Evolutionary conservation across 768 basidiomycete genomes (phyloP).

Genomic region (Suillus luteus): DNA sequence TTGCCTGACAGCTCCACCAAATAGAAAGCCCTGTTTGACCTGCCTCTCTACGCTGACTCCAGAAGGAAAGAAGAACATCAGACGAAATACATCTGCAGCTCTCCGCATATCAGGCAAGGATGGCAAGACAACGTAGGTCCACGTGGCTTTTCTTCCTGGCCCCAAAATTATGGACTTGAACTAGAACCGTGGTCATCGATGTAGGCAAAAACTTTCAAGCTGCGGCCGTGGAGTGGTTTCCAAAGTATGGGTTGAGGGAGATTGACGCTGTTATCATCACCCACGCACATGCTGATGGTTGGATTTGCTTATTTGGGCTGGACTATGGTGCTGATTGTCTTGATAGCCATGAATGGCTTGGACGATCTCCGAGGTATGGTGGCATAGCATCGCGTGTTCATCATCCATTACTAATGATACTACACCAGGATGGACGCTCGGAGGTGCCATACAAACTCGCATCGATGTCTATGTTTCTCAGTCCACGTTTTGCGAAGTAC

Average conservation of each 20-base stretch:
- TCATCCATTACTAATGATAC: slow-evolving; percentile 12
- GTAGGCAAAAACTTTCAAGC: slow-evolving; percentile 83
- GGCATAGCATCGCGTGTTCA: neutral
- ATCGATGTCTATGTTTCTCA: slow-evolving; percentile 76
- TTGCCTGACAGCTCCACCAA: slow-evolving; percentile 74
- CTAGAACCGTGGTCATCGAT: slow-evolving; percentile 79
- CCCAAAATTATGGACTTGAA: neutral
- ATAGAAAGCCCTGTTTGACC: slow-evolving; percentile 53
- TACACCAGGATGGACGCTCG: slow-evolving; percentile 70
- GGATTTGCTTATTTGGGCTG: slow-evolving; percentile 10
- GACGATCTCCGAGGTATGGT: slow-evolving; percentile 79
- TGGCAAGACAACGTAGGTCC: slow-evolving; percentile 52
- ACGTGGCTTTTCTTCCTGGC: neutral
- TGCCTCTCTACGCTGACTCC: slow-evolving; percentile 68
- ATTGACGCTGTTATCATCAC: slow-evolving; percentile 82
- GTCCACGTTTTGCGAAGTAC: slow-evolving; percentile 65
- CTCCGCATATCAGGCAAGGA: slow-evolving; percentile 49
- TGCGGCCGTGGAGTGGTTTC: slow-evolving; percentile 58
- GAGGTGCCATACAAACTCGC: slow-evolving; percentile 60
- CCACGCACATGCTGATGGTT: slow-evolving; percentile 85
- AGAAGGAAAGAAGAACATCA: slow-evolving; percentile 78
- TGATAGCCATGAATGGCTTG: slow-evolving; percentile 79
- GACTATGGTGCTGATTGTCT: slow-evolving; percentile 8
- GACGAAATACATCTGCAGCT: slow-evolving; percentile 81
- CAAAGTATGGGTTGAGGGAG: slow-evolving; percentile 69